Conservation (phyloP, 257 asterid species). For the Dorcoceras hygrometricum region DNA sequence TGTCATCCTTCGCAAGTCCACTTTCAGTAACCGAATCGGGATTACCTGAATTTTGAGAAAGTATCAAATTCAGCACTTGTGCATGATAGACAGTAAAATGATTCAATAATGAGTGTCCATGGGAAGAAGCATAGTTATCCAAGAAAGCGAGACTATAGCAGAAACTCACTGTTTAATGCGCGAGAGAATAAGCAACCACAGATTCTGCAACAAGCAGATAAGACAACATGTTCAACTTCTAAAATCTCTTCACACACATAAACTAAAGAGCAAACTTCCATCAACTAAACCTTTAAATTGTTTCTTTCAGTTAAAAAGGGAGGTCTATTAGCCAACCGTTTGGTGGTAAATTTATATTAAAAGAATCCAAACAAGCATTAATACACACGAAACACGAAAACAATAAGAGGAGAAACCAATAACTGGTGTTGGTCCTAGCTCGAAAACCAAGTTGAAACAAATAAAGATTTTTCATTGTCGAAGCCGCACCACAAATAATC, state of each 20-base stretch:
- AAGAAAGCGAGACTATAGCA: conserved; percentile 20
- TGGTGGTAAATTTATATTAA: not conserved
- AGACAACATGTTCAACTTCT: conserved; percentile 7
- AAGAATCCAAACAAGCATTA: not conserved
- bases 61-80: conserved; percentile 22
- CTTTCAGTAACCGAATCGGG: conserved; percentile 42
- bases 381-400: not conserved
- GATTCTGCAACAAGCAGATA: conserved; percentile 10
- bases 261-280: conserved; percentile 11
- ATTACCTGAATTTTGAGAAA: conserved; percentile 43
- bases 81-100: conserved; percentile 1
- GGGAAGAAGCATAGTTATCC: not conserved
- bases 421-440: not conserved
- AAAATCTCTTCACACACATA: not conserved
- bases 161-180: conserved; percentile 3
- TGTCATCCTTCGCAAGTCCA: conserved; percentile 40
- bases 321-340: conserved; percentile 22
- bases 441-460: conserved; percentile 4
- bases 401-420: not conserved
- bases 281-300: conserved; percentile 14
- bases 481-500: not conserved
- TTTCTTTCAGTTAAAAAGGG: conserved; percentile 9
- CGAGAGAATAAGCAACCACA: conserved; percentile 19
- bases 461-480: not conserved
- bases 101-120: conserved; percentile 7